Percentiles rank a stretch among this genome's conserved stretches.
These are phyloP conservation scores for Leishmania lainsoni DNA, from an alignment of 208 protist species.

Conservation along the genomic window DNA sequence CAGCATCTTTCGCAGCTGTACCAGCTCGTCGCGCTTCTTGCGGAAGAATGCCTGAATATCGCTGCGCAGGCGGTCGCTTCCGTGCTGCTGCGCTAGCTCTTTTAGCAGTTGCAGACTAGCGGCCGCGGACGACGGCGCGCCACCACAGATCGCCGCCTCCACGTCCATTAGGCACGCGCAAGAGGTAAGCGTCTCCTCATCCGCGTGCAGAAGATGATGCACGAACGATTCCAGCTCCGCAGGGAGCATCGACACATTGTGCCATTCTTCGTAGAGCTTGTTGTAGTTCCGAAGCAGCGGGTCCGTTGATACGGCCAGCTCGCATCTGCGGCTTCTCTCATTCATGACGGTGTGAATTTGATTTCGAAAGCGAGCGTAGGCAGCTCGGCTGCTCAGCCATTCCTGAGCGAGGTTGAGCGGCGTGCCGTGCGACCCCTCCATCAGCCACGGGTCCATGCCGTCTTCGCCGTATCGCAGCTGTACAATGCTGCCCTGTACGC, in stretches of 20 bases:
- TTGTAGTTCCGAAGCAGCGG: constrained; percentile 13
- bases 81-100: constrained; percentile 23
- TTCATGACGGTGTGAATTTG: constrained; percentile 4
- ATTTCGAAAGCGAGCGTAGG: constrained; percentile 51
- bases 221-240: constrained; percentile 57
- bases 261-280: constrained; percentile 27
- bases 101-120: constrained; percentile 20
- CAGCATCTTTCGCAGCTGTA: constrained; percentile 54
- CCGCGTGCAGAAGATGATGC: constrained; percentile 38
- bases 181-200: constrained; percentile 23
- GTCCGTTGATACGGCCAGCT: neutral
- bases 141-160: constrained; percentile 17
- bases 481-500: constrained; percentile 92
- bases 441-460: constrained; percentile 97
- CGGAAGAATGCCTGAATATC: constrained; percentile 81
- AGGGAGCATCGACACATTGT: constrained; percentile 60
- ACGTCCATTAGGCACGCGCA: constrained; percentile 29
- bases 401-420: constrained; percentile 86
- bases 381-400: constrained; percentile 69
- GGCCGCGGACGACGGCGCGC: neutral
- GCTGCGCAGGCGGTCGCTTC: constrained; percentile 74
- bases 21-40: constrained; percentile 61
- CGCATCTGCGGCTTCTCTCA: neutral
- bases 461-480: constrained; percentile 99
- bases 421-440: constrained; percentile 93